phyloP scores from a whole-genome alignment of 208 protist genomes.

The Trypanosoma avium region DNA sequence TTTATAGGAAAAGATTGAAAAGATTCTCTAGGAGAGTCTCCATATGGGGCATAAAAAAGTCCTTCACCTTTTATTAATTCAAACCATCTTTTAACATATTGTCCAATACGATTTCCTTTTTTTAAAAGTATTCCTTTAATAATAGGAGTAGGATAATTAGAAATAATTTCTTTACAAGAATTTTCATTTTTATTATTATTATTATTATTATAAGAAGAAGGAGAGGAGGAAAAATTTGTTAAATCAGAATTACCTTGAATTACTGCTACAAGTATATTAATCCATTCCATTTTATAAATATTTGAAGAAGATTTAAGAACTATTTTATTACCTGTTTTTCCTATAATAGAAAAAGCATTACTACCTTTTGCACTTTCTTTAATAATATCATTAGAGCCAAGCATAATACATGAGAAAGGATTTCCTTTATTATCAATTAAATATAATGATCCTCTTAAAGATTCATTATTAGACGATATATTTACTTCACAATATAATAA shows the following conservation, averaged over 20 bases:
- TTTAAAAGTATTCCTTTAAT: slow-evolving; percentile 23
- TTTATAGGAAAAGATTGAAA: slow-evolving; percentile 14
- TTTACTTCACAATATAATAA: background rate
- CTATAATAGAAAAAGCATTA: slow-evolving; percentile 12
- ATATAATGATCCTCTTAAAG: slow-evolving; percentile 6
- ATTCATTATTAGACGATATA: background rate
- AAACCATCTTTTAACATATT: slow-evolving; percentile 20
- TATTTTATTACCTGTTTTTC: slow-evolving; percentile 3
- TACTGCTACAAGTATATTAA: background rate
- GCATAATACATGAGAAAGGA: slow-evolving; percentile 16
- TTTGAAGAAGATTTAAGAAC: background rate
- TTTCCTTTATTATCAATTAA: slow-evolving; percentile 1
- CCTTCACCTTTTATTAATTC: slow-evolving; percentile 14
- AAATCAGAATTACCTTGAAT: background rate
- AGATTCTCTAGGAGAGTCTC: background rate
- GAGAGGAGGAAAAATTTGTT: background rate
- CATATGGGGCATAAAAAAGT: slow-evolving; percentile 11
- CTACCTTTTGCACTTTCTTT: slow-evolving; percentile 5
- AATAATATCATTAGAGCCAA: slow-evolving; percentile 2
- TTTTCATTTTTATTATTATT: too few relatives aligned
- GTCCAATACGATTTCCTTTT: slow-evolving; percentile 5
- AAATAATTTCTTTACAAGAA: too few relatives aligned
- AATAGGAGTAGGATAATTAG: background rate
- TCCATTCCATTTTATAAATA: slow-evolving; percentile 8
- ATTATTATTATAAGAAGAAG: background rate